Evolutionary conservation across 495 filamentous ascomycete genomes (phyloP).

Genomic region (Trichocladium antarcticum): DNA sequence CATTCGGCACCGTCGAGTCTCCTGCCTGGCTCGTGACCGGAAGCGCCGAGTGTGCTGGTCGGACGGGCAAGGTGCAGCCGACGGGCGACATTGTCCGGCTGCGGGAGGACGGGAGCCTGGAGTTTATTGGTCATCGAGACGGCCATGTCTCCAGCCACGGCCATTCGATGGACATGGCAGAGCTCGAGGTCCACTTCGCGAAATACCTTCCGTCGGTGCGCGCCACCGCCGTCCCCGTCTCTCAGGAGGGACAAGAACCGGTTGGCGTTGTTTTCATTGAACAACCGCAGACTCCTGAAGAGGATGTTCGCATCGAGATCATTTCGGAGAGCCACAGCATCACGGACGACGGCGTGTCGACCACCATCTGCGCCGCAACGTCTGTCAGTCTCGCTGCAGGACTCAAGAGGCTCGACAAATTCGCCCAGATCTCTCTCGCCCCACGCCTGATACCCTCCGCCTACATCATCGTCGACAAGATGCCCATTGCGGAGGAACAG

Average conservation of each 20-base stretch:
- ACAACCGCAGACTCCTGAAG: not conserved
- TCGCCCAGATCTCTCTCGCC: conserved; percentile 6
- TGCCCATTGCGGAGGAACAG: conserved; percentile 41
- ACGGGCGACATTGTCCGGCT: conserved; percentile 49
- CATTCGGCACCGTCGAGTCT: conserved; percentile 38
- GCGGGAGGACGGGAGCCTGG: conserved; percentile 38
- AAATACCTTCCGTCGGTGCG: not conserved
- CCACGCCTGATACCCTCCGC: conserved; percentile 45
- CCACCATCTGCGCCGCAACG: not conserved
- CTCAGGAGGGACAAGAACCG: not conserved
- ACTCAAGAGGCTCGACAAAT: conserved; percentile 11
- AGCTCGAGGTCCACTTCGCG: conserved; percentile 44
- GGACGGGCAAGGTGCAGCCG: conserved; percentile 35
- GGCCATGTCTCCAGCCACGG: conserved; percentile 20
- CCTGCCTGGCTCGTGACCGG: conserved; percentile 12
- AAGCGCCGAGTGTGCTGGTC: not conserved
- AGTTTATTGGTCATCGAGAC: conserved; percentile 31
- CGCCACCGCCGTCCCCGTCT: not conserved
- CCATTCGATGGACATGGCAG: conserved; percentile 25
- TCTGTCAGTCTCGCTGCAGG: not conserved
- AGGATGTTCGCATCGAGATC: not conserved
- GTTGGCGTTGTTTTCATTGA: conserved; percentile 1
- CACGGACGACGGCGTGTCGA: not conserved
- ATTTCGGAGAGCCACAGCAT: not conserved
- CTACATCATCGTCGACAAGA: conserved; percentile 38